These are phyloP conservation scores for Protomyces gravidus DNA, from an alignment of 1,139 yeast species.

Conservation along the genomic window DNA sequence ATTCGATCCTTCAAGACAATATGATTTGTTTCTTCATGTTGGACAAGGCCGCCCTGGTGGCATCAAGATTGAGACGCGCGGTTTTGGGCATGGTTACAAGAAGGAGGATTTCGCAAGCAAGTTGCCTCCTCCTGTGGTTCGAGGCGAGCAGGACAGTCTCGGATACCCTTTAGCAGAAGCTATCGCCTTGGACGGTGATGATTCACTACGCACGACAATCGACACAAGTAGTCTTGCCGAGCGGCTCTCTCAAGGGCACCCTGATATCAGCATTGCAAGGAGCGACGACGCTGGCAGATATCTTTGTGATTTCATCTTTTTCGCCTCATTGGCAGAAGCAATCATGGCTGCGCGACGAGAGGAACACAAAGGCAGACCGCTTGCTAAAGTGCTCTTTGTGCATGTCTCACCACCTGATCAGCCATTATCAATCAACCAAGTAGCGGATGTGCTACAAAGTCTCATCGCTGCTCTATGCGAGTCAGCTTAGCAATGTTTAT, in stretches of 20 bases:
- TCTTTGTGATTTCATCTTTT: slow-evolving; percentile 19
- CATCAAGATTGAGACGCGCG: slow-evolving; percentile 6
- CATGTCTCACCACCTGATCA: slow-evolving; percentile 13
- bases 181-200: not conserved
- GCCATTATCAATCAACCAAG: slow-evolving; percentile 5
- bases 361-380: not conserved
- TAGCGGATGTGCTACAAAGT: slow-evolving; percentile 13
- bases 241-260: not conserved
- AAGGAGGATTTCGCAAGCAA: slow-evolving; percentile 3
- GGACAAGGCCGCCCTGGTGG: slow-evolving; percentile 19
- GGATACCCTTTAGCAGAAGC: slow-evolving; percentile 5
- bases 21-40: slow-evolving; percentile 12
- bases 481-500: not conserved
- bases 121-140: slow-evolving; percentile 4
- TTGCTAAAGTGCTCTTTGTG: slow-evolving; percentile 14
- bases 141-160: not conserved
- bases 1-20: slow-evolving; percentile 7
- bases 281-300: slow-evolving; percentile 20
- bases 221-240: slow-evolving; percentile 36
- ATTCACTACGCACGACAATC: slow-evolving; percentile 39
- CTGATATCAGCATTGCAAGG: slow-evolving; percentile 1
- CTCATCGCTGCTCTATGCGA: slow-evolving; percentile 7
- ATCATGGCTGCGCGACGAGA: not conserved
- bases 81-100: slow-evolving; percentile 8
- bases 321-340: slow-evolving; percentile 14